These are phyloP conservation scores for Trichoderma semiorbis DNA, from an alignment of 2,329 filamentous ascomycete species.

Conservation along the genomic window DNA sequence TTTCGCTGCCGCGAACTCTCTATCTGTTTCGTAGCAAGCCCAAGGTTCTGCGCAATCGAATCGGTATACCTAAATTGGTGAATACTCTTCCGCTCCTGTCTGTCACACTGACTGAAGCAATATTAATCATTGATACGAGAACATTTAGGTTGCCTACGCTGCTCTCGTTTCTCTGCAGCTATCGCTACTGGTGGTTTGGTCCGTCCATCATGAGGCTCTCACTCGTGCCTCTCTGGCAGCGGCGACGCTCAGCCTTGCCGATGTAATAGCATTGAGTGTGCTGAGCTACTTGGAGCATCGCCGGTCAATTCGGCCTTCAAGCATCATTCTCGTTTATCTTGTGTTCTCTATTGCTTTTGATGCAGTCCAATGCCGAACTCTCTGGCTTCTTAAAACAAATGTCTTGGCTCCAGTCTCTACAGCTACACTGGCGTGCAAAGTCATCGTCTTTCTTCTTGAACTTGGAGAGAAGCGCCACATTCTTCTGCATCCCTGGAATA, in stretches of 20 bases:
- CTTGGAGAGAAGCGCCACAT: slow-evolving; percentile 27
- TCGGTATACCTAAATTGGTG: slow-evolving; percentile 17
- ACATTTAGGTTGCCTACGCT: background rate
- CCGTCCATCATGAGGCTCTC: background rate
- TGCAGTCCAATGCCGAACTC: slow-evolving; percentile 28
- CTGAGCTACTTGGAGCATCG: slow-evolving; percentile 26
- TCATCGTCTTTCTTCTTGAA: slow-evolving; percentile 30
- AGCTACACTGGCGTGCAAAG: slow-evolving; percentile 27
- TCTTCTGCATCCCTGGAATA: slow-evolving; percentile 20
- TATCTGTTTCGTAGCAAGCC: background rate
- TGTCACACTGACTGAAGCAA: background rate
- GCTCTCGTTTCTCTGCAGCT: background rate
- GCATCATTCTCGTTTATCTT: slow-evolving; percentile 30
- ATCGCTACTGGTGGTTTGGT: background rate
- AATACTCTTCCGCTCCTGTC: background rate
- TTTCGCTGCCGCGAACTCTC: background rate
- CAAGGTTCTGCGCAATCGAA: slow-evolving; percentile 17
- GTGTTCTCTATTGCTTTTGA: slow-evolving; percentile 32
- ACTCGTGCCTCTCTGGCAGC: slow-evolving; percentile 8
- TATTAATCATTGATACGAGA: slow-evolving; percentile 24
- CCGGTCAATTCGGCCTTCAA: slow-evolving; percentile 31
- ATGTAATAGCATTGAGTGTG: background rate
- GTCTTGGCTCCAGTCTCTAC: slow-evolving; percentile 26
- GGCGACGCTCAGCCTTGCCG: background rate
- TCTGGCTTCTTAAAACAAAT: slow-evolving; percentile 29